Percentiles rank a stretch among this genome's conserved stretches.
Conservation (phyloP, 2,329 filamentous ascomycete genomes). For the Byssochlamys sp. region DNA sequence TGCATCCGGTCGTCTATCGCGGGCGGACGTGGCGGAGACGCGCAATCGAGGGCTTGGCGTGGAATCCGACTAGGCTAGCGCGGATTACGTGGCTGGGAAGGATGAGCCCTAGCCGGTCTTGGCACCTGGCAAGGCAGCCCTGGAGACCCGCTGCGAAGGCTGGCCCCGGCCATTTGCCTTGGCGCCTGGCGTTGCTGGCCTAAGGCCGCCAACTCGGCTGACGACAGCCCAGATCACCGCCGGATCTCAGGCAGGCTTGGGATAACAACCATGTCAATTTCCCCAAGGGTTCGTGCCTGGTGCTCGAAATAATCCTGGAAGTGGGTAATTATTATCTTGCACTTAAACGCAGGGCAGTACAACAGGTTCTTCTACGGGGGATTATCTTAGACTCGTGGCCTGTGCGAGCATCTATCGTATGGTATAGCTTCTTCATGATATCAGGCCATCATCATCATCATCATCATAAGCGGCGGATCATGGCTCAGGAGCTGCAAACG, state of each 20-base stretch:
- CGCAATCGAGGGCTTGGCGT: slow-evolving; percentile 32
- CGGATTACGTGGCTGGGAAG: slow-evolving; percentile 8
- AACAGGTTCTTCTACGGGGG: background rate
- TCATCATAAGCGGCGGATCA: background rate
- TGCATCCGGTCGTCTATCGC: slow-evolving; percentile 1
- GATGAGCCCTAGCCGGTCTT: slow-evolving; percentile 15
- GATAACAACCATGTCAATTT: background rate
- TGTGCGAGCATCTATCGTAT: background rate
- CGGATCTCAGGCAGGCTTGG: background rate
- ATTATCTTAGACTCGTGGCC: background rate
- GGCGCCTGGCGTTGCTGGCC: background rate
- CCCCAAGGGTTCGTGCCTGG: background rate
- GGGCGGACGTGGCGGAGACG: slow-evolving; percentile 23
- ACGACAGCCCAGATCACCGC: background rate
- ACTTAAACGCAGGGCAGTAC: too few relatives aligned
- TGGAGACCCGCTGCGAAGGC: background rate
- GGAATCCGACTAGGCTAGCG: slow-evolving; percentile 22
- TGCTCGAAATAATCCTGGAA: background rate
- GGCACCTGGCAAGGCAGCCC: slow-evolving; percentile 1
- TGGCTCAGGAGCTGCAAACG: background rate
- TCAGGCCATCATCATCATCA: background rate
- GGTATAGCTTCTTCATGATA: background rate
- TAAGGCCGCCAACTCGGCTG: background rate
- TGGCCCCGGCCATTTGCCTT: background rate
- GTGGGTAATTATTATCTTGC: background rate